Evolutionary conservation across 2,329 filamentous ascomycete species (phyloP), one percentile per base, ranked within the genome.

Genomic region (Cadophora malorum): DNA sequence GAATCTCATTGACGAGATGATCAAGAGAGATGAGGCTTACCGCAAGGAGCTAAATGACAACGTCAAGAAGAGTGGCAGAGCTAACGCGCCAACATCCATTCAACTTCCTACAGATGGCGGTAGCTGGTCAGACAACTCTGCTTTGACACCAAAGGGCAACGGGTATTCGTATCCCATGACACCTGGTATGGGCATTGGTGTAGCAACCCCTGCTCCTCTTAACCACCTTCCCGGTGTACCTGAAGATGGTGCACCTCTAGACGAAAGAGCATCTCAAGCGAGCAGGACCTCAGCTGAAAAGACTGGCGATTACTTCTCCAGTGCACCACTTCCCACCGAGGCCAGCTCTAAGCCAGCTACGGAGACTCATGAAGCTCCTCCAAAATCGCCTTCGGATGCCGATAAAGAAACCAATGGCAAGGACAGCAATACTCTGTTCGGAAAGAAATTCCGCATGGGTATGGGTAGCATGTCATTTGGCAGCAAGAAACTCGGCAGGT

Each of bases 1-100:
- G 10, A 91, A 91, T 65, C 83, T 98, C 52, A 91, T 99, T 64
- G 92, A 97, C 69, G 94, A 97, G 78, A 93, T 98, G 78, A 91
- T 97, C 73, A 89, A 86, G 71, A 88, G 93, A 63, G 96, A 99
- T 76, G 89, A 92, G 75, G 82, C 81, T 0, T 89, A 91, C 77
- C 88, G 95, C n/a, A 83, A 88, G 55, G 85, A 86, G 56, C 81
- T 97, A 8, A 86, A 93, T 63, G 85, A 88, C 41, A 83, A 81
- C 19, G 83, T 86, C 4, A 87, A 89, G 69, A 88, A 89, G 74
- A 84, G 85, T 35, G 79, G 84, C n/a, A 84, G 87, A 56, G 77
- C 83, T 2, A 86, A 87, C 72, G 85, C 88, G 0, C 89, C 91
- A 0, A 82, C 81, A 0, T 88, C 87, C 21, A 92, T 89, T 56